Base-by-base conservation (phyloP, 1,139 yeast species). In the Taiozyma onychis region DNA sequence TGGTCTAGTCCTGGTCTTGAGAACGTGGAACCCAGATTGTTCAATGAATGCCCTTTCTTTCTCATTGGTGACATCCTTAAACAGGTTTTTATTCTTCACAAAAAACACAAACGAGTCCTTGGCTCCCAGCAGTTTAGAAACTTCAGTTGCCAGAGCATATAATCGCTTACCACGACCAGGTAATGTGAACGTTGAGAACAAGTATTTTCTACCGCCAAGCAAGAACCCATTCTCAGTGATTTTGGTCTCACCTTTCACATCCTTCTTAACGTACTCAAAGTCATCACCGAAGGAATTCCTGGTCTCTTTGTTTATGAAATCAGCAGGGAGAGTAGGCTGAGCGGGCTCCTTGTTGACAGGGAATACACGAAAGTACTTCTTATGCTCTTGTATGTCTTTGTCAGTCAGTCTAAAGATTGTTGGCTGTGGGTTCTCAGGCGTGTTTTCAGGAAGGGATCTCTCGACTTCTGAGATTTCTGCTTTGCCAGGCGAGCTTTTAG, bases 111-210 rank as follows among this genome's bases (percentile, higher is more conserved):
- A 83, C 1, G 88, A 80, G 64, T 84, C 89, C 51, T 88, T 70
- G 62, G 78, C 79, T 39, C 82, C 81, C 41, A 83, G 78, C 52
- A 79, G 73, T 57, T 84, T 75, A 3, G 89, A 88, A 22, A 85
- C 85, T 58, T 83, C 89, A 0, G 88, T 81, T 1, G 88, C 85
- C 54, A 84, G 71, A 78, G 80, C 81, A 63, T 72, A 84, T 50
- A 80, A 70, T 59, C 76, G 82, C 73, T 65, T 65, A 9, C 77
- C 77, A 30, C 70, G 66, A 0, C 70, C 70, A 44, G 85, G 78
- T 30, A 84, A 69, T 8, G 80, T 79, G 63, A 84, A 84, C 0
- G 83, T 78, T 46, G 77, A 76, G 60, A 82, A 74, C 32, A 83
- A 66, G 63, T 73, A 83, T 53, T 72, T 74, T 49, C 88, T 71